Percentiles rank a stretch among this genome's conserved stretches.
phyloP scores from a whole-genome alignment of 78 protist species.

The Salpingoeca rosetta region DNA sequence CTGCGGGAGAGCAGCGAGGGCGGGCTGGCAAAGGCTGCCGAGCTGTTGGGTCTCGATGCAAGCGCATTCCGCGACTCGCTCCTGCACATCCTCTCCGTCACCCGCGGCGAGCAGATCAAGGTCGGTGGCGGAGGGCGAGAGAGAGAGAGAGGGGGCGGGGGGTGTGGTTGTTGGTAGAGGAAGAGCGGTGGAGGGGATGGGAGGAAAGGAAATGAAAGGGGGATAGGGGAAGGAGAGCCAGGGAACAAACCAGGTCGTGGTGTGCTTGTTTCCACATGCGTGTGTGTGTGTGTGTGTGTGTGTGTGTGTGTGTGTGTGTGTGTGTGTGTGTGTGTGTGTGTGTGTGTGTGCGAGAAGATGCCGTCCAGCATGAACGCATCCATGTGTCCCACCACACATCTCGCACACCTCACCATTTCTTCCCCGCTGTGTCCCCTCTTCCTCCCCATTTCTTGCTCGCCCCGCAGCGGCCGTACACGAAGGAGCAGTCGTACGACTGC shows the following conservation, averaged over 20 bases:
- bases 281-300: no score
- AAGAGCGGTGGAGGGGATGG: no score
- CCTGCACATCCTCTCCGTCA: background rate
- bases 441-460: background rate
- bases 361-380: conserved; percentile 4
- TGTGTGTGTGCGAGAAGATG: no score
- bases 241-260: no score
- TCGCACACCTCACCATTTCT: background rate
- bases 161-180: no score
- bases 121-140: background rate
- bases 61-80: background rate
- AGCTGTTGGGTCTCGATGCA: background rate
- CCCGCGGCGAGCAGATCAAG: background rate
- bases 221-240: no score
- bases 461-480: background rate
- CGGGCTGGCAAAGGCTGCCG: background rate
- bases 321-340: no score
- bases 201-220: no score
- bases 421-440: background rate
- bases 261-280: no score
- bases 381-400: background rate
- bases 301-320: no score
- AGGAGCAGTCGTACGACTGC: background rate
- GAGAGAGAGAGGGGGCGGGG: no score
- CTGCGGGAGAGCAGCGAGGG: no score